Conservation (phyloP, 2,329 filamentous ascomycete genomes). For the Colletotrichum cereale region DNA sequence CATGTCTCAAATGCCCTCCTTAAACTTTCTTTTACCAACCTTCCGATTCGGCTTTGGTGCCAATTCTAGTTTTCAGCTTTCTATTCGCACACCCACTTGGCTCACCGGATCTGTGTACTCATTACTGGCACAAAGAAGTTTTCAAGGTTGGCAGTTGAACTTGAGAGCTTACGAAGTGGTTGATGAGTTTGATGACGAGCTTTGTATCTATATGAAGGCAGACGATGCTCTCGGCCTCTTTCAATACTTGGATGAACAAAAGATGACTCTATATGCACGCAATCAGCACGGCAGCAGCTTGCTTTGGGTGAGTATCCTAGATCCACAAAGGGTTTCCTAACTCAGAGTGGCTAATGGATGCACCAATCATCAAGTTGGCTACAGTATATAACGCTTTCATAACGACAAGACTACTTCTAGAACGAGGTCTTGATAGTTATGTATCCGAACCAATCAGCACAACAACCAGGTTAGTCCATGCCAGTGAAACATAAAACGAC, state of each 20-base stretch:
- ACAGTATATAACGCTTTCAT: accelerated
- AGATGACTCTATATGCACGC: background rate
- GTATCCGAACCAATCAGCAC: accelerated
- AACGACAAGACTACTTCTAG: background rate
- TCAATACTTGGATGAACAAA: background rate
- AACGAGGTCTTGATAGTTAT: background rate
- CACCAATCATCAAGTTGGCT: background rate
- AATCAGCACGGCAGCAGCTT: accelerated
- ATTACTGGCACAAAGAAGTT: slow-evolving; percentile 2
- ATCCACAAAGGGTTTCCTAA: accelerated
- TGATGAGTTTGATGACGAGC: accelerated
- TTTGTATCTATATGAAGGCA: accelerated
- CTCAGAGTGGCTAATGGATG: background rate
- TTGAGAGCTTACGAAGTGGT: background rate
- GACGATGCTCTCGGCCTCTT: background rate
- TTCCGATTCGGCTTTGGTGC: background rate
- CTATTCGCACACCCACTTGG: slow-evolving; percentile 9
- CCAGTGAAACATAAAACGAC: background rate
- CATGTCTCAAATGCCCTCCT: background rate
- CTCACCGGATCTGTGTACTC: slow-evolving; percentile 14
- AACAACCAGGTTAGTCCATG: accelerated
- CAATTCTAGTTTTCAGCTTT: background rate
- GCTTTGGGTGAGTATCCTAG: background rate
- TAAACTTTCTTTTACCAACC: background rate
- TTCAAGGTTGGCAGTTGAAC: slow-evolving; percentile 12